Evolutionary conservation across 2,329 filamentous ascomycete genomes (phyloP).

Genomic region (Apiospora phragmitis): DNA sequence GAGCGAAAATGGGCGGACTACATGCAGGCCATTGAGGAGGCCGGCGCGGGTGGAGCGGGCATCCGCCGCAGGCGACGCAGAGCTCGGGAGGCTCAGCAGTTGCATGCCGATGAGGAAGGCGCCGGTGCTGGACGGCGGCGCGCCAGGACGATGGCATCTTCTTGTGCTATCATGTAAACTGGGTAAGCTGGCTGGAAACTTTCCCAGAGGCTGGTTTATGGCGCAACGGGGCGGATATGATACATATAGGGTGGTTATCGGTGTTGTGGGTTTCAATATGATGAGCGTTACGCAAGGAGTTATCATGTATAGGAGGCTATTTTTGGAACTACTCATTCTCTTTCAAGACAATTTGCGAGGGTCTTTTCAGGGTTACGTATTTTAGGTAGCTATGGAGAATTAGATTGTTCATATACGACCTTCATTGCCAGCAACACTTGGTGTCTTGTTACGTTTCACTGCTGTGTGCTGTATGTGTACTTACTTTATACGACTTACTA

Average conservation of each 20-base stretch:
- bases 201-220: neutral
- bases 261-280: neutral
- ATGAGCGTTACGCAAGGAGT: slow-evolving; percentile 4
- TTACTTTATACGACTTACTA: slow-evolving; percentile 5
- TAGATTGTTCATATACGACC: neutral
- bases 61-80: slow-evolving; percentile 71
- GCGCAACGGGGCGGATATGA: neutral
- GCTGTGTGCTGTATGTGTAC: neutral
- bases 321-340: neutral
- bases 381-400: neutral
- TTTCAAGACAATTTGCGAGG: neutral
- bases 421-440: neutral
- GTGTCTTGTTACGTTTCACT: neutral
- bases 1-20: slow-evolving; percentile 92
- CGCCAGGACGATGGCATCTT: slow-evolving; percentile 58
- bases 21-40: slow-evolving; percentile 90
- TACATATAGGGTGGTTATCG: neutral
- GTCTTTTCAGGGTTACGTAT: neutral
- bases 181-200: neutral
- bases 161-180: slow-evolving; percentile 64
- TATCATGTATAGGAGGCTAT: neutral
- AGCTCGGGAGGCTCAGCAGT: slow-evolving; percentile 76
- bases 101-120: slow-evolving; percentile 81
- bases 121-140: slow-evolving; percentile 60
- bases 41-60: slow-evolving; percentile 66